Evolutionary conservation across 345 rosid genomes (phyloP).

Genomic region (Heritiera littoralis): DNA sequence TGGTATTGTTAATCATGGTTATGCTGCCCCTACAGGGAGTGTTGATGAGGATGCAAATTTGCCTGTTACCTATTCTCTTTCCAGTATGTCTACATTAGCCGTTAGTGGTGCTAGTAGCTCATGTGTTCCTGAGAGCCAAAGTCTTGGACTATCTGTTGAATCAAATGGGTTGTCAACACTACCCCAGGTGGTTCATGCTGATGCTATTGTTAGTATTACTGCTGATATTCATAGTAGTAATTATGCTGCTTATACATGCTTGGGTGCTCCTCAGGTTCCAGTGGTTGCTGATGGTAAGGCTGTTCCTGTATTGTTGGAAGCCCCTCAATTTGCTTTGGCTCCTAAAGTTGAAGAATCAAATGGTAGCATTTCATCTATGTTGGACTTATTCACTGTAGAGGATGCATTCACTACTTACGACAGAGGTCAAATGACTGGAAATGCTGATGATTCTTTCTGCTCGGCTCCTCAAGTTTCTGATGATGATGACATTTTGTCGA

Average conservation of each 20-base stretch:
- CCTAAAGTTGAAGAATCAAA: neutral
- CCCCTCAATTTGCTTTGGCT: slow-evolving; percentile 14
- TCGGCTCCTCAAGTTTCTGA: neutral
- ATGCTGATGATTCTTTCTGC: neutral
- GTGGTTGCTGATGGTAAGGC: slow-evolving; percentile 13
- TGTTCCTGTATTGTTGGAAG: slow-evolving; percentile 4
- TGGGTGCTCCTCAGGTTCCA: slow-evolving; percentile 7
- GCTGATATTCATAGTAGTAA: slow-evolving; percentile 12
- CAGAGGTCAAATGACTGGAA: neutral
- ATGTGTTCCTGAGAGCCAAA: slow-evolving; percentile 15
- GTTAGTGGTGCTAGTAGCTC: slow-evolving; percentile 13
- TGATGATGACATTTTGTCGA: neutral
- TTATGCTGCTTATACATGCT: slow-evolving; percentile 5
- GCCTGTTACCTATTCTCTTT: neutral
- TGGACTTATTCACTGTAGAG: neutral
- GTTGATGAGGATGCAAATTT: no score
- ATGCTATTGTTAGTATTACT: neutral
- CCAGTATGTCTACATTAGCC: slow-evolving; percentile 3
- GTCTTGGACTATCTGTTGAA: neutral
- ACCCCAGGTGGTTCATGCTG: neutral
- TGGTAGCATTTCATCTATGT: slow-evolving; percentile 11
- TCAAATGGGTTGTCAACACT: neutral
- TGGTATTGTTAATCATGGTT: no score
- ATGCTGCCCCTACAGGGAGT: no score
- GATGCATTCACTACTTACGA: neutral